Conservation (phyloP, 345 rosid species). For the Eutrema heterophyllum region DNA sequence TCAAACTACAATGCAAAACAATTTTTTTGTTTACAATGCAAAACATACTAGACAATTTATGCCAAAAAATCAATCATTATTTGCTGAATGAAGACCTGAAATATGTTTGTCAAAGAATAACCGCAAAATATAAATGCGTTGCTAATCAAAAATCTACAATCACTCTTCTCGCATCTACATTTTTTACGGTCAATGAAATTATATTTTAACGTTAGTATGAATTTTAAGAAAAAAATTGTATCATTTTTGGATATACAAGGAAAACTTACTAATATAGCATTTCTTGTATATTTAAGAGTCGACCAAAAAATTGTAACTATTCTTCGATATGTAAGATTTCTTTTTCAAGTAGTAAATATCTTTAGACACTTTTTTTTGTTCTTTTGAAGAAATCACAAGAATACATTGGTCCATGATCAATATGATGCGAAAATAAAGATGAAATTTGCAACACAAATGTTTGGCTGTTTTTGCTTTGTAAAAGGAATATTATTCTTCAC, state of each 20-base stretch:
- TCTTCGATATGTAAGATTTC: too few species aligned
- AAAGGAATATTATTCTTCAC: conserved; percentile 7
- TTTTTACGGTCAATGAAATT: background rate
- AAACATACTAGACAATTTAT: background rate
- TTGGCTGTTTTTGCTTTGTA: conserved; percentile 25
- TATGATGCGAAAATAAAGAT: conserved; percentile 8
- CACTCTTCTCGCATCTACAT: background rate
- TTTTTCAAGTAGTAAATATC: background rate
- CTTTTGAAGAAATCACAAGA: background rate
- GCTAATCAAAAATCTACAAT: background rate
- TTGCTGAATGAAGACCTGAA: too few species aligned
- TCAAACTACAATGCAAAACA: background rate
- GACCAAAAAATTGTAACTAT: too few species aligned
- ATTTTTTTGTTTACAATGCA: too few species aligned
- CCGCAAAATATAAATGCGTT: too few species aligned
- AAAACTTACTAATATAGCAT: too few species aligned
- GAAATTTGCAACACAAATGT: conserved; percentile 1
- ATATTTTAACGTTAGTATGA: background rate
- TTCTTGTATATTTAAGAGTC: too few species aligned
- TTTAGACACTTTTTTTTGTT: background rate
- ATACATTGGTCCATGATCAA: conserved; percentile 10
- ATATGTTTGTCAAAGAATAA: too few species aligned
- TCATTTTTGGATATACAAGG: too few species aligned
- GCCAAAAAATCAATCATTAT: background rate
- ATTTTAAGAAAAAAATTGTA: too few species aligned